Base-by-base conservation (phyloP, 106 monocot genomes). In the Vanilla planifolia region DNA sequence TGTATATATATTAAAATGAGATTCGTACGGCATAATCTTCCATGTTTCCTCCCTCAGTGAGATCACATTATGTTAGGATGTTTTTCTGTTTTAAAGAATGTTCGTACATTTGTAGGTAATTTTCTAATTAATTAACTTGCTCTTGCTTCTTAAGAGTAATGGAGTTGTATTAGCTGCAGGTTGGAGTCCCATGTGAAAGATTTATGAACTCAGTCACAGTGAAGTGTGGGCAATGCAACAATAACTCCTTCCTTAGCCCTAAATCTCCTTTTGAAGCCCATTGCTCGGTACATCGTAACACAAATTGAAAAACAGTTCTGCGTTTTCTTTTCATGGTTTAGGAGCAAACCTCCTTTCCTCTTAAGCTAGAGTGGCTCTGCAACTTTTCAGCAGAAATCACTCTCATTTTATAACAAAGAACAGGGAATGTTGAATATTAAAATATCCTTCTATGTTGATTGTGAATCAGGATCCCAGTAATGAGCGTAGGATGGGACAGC, bases 221-320 rank as follows among this genome's bases (percentile, higher is more conserved):
- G 45, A 89, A 83, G 53, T 94, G 93, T 51, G 93, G 93, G 1
- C 85, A 86, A 61, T 94, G 93, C 80, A 86, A 83, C 77, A 64
- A 75, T 34, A 68, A 85, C 72, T 93, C 89, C 48, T 82, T 74
- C 63, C 79, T 82, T 28, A 82, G 58, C 63, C 71, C 80, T 13
- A 79, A 76, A 27, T 76, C 76, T 59, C 26, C 57, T 44, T 20
- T 76, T 30, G 72, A 79, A 28, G 33, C 47, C 33, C 76, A 53
- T 20, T 67, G 67, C 30, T 34, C 40, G 28, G 46, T 59, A 28
- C 78, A 75, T 32, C 41, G 70, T 51, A 75, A 79, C 8, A 71
- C 61, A 19, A n/a, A n/a, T n/a, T n/a, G n/a, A n/a, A n/a, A n/a
- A n/a, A n/a, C n/a, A n/a, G n/a, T n/a, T n/a, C n/a, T n/a, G n/a